phyloP scores from a whole-genome alignment of 2,329 filamentous ascomycete species.

The Didymella pomorum region DNA sequence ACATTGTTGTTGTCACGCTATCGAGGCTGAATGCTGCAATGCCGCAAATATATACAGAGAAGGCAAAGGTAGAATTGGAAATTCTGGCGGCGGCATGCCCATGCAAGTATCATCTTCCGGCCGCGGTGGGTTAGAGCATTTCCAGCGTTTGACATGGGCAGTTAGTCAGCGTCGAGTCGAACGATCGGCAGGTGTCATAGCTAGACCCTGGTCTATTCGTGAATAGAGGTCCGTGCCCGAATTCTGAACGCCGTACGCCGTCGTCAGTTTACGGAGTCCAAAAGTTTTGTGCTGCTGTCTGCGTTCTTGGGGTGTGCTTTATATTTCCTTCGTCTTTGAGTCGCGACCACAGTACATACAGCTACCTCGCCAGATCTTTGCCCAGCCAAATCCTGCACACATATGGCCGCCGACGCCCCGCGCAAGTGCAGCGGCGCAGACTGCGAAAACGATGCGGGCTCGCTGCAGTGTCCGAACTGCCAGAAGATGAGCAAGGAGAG shows the following conservation, averaged over 20 bases:
- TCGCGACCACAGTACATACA: not conserved
- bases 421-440: constrained; percentile 81
- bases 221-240: not conserved
- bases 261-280: constrained; percentile 5
- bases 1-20: constrained; percentile 7
- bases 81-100: constrained; percentile 11
- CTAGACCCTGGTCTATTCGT: constrained; percentile 25
- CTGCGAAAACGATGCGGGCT: constrained; percentile 85
- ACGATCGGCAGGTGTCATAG: constrained; percentile 22
- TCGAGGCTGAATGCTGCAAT: not conserved
- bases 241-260: constrained; percentile 2
- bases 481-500: constrained; percentile 89
- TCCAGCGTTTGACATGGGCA: constrained; percentile 9
- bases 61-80: constrained; percentile 3
- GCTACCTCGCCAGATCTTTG: not conserved
- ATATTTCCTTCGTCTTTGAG: constrained; percentile 7
- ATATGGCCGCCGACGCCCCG: constrained; percentile 55
- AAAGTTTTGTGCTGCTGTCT: constrained; percentile 4
- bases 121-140: constrained; percentile 30
- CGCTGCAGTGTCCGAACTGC: constrained; percentile 93
- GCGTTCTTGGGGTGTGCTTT: constrained; percentile 4
- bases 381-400: constrained; percentile 5
- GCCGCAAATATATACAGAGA: constrained; percentile 14
- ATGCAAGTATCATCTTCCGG: constrained; percentile 8
- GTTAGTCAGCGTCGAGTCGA: constrained; percentile 30